A percentile compares a stretch with the other conserved stretches of the same genome.
Conservation (phyloP, 2,329 filamentous ascomycete genomes). For the Fusarium camptoceras region DNA sequence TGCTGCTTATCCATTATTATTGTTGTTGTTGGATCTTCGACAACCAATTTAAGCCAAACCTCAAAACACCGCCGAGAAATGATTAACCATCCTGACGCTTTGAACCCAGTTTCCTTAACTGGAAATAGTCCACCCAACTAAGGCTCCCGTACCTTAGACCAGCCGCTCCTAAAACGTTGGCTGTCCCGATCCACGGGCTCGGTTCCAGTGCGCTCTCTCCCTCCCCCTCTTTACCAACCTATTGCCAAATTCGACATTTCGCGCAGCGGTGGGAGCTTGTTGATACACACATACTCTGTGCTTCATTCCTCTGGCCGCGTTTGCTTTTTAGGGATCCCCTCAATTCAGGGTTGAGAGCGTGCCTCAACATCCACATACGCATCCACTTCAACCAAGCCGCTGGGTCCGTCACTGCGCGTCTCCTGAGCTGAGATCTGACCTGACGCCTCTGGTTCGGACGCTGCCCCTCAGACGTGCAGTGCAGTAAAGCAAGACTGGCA, state of each 20-base stretch:
- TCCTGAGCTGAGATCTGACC: constrained; percentile 28
- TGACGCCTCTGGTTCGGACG: constrained; percentile 13
- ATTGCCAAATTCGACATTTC: constrained; percentile 32
- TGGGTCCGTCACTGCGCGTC: constrained; percentile 23
- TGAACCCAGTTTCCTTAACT: constrained; percentile 42
- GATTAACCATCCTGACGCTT: constrained; percentile 31
- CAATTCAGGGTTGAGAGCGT: constrained; percentile 4
- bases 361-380: constrained; percentile 4
- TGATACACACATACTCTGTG: constrained; percentile 21
- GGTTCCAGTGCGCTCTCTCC: constrained; percentile 32
- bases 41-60: constrained; percentile 33
- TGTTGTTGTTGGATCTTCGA: constrained; percentile 29
- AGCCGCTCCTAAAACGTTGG: constrained; percentile 36
- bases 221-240: constrained; percentile 28
- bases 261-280: constrained; percentile 25
- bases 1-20: constrained; percentile 2
- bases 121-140: constrained; percentile 38
- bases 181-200: constrained; percentile 32
- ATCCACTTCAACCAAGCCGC: constrained; percentile 22
- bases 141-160: constrained; percentile 27
- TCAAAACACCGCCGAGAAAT: constrained; percentile 35
- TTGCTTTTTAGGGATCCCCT: not conserved
- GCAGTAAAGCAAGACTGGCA: constrained; percentile 11
- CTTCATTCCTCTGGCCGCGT: constrained; percentile 30
- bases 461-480: constrained; percentile 35